Evolutionary conservation across 2,329 filamentous ascomycete species (phyloP), one percentile per base, ranked within the genome.

Genomic region (Colletotrichum spinosum): DNA sequence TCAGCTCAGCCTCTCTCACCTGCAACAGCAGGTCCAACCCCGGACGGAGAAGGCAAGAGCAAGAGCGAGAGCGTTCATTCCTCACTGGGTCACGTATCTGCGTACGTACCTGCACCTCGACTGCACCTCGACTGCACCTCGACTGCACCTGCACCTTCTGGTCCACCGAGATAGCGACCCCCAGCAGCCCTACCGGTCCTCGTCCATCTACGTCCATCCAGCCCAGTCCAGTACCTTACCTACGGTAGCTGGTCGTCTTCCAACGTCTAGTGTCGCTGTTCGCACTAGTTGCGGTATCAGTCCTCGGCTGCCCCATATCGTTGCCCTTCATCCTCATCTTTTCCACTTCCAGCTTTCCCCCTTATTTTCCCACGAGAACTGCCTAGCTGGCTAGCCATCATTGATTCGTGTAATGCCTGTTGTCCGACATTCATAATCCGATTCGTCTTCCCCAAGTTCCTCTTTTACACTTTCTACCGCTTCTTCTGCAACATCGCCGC

Each of bases 241-340:
- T 10, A 10, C 25, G 25, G 4, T 25, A 25, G 25, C 25, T 25
- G 25, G 25, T 25, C 25, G 25, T 25, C 25, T 25, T 25, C 17
- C 17, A 17, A 17, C 17, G 17, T 17, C 17, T 3, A 17, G 17
- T 17, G 45, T 48, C 9, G 10, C 45, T 48, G n/a, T 17, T 25
- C 33, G 42, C 15, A 44, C 42, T 33, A 25, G 41, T 35, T 33
- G 42, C 13, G n/a, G 12, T 49, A 15, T 44, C 15, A 11, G 25
- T 35, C 48, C 42, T 63, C 63, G 63, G 63, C 63, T 63, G 63
- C 52, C 53, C 63, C 59, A 44, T 53, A 34, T 25, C 35, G 55
- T 33, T 17, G 41, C 46, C 46, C 15, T 46, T 41, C 33, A 6
- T 42, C 39, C 46, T 60, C 48, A 15, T 53, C 8, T 46, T 48